A percentile compares a stretch with the other conserved stretches of the same genome.
phyloP scores from a whole-genome alignment of 495 filamentous ascomycete species.

The Lasiosphaeria miniovina region DNA sequence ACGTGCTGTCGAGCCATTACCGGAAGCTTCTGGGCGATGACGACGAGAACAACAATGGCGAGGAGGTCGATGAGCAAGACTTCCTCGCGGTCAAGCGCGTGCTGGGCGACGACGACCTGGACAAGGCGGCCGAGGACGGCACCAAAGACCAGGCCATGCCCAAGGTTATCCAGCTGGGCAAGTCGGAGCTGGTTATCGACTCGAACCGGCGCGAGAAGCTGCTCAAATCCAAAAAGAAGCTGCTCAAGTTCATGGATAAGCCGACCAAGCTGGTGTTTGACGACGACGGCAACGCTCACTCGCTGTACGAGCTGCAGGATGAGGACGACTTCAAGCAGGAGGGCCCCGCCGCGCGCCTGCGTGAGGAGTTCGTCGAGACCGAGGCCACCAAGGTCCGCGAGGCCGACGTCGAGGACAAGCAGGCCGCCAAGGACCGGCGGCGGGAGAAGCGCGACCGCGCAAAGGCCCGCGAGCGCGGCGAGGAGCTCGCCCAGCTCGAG shows the following conservation, averaged over 20 bases:
- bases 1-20: constrained; percentile 91
- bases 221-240: constrained; percentile 88
- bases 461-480: constrained; percentile 68
- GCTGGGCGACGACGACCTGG: constrained; percentile 54
- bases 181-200: constrained; percentile 72
- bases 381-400: constrained; percentile 69
- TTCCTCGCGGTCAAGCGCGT: constrained; percentile 89
- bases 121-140: constrained; percentile 34
- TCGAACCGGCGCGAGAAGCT: constrained; percentile 91
- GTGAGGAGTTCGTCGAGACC: constrained; percentile 68
- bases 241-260: constrained; percentile 81
- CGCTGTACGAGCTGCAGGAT: constrained; percentile 81
- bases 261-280: constrained; percentile 85
- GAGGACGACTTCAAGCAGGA: constrained; percentile 72
- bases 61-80: constrained; percentile 65
- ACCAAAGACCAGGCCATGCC: constrained; percentile 30
- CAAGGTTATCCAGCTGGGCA: constrained; percentile 52
- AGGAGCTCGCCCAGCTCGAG: constrained; percentile 42
- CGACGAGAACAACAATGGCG: constrained; percentile 43
- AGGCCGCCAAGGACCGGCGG: constrained; percentile 70
- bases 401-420: constrained; percentile 81
- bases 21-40: constrained; percentile 75
- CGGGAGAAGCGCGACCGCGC: constrained; percentile 84
- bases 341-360: constrained; percentile 71
- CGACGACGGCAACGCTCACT: constrained; percentile 81